Percentiles rank a stretch among this genome's conserved stretches.
phyloP scores from a whole-genome alignment of 441 rosid genomes.

The Aquilaria agallochum region DNA sequence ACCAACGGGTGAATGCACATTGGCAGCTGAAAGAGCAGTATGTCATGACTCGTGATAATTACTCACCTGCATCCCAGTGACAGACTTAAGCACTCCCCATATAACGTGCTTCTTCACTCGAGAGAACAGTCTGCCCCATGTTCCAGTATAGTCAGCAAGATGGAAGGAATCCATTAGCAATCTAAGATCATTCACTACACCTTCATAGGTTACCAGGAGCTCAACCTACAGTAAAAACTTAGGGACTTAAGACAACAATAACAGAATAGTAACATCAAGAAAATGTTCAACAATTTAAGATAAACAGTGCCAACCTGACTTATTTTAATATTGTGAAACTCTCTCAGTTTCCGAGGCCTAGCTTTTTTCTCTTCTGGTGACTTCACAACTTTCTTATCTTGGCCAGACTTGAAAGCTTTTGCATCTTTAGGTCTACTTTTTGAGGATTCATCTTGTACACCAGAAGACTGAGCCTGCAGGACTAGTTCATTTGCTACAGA shows the following conservation, averaged over 20 bases:
- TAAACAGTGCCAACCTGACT: constrained; percentile 61
- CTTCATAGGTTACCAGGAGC: constrained; percentile 82
- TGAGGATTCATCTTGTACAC: constrained; percentile 32
- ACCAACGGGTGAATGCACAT: no score
- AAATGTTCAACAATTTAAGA: not conserved
- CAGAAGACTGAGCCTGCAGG: constrained; percentile 54
- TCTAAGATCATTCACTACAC: constrained; percentile 91
- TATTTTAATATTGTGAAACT: constrained; percentile 82
- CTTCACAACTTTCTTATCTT: constrained; percentile 78
- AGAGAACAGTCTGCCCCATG: constrained; percentile 90
- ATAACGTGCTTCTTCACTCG: constrained; percentile 93
- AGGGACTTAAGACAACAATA: constrained; percentile 4
- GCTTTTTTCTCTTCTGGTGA: constrained; percentile 71
- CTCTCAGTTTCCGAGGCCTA: constrained; percentile 83
- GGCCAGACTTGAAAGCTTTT: constrained; percentile 62
- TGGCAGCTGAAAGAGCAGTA: not conserved
- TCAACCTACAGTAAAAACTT: constrained; percentile 56
- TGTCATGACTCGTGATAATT: not conserved
- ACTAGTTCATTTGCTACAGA: constrained; percentile 81
- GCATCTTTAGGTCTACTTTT: constrained; percentile 56
- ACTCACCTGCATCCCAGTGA: constrained; percentile 94
- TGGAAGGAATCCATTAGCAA: constrained; percentile 92
- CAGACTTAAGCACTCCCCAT: constrained; percentile 96
- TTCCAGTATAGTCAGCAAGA: constrained; percentile 80
- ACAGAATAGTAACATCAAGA: not conserved